Percentiles rank a stretch among this genome's conserved stretches.
These are phyloP conservation scores for Xylaria arbuscula DNA, from an alignment of 2,329 filamentous ascomycete genomes.

Conservation along the genomic window DNA sequence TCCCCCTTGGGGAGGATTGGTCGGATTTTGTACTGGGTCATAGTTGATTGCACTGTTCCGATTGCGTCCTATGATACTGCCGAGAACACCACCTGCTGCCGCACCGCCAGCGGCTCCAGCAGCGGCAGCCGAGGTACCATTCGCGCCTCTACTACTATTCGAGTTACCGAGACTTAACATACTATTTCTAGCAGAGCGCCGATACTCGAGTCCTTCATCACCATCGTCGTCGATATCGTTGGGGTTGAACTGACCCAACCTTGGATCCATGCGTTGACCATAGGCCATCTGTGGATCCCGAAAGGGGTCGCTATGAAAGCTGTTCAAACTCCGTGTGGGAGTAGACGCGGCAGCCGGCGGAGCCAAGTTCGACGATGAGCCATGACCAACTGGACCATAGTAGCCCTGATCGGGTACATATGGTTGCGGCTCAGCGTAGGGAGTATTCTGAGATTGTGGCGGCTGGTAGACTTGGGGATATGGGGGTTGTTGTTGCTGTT, in stretches of 20 bases:
- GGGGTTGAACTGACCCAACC: conserved; percentile 75
- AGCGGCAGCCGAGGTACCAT: conserved; percentile 60
- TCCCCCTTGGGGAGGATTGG: conserved; percentile 49
- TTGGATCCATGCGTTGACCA: conserved; percentile 58
- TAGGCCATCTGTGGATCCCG: conserved; percentile 63
- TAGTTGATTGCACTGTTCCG: conserved; percentile 63
- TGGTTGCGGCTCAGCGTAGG: conserved; percentile 41
- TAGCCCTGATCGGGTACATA: conserved; percentile 40
- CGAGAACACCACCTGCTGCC: conserved; percentile 58
- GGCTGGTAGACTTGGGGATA: conserved; percentile 41
- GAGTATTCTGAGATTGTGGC: conserved; percentile 32
- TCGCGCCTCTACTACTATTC: conserved; percentile 53
- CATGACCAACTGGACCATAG: conserved; percentile 41
- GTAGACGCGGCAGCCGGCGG: conserved; percentile 54
- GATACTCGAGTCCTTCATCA: conserved; percentile 80
- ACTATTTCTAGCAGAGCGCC: conserved; percentile 63
- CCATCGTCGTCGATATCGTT: conserved; percentile 87
- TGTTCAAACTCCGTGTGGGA: conserved; percentile 63
- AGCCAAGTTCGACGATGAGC: conserved; percentile 58
- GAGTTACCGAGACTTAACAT: conserved; percentile 68
- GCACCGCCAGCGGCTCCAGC: conserved; percentile 62
- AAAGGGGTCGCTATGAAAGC: conserved; percentile 74
- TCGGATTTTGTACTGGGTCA: conserved; percentile 60
- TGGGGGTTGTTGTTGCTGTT: conserved; percentile 37
- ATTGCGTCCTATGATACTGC: conserved; percentile 53